Conservation (phyloP, 306 rosid genomes). For the Comarum palustre region DNA sequence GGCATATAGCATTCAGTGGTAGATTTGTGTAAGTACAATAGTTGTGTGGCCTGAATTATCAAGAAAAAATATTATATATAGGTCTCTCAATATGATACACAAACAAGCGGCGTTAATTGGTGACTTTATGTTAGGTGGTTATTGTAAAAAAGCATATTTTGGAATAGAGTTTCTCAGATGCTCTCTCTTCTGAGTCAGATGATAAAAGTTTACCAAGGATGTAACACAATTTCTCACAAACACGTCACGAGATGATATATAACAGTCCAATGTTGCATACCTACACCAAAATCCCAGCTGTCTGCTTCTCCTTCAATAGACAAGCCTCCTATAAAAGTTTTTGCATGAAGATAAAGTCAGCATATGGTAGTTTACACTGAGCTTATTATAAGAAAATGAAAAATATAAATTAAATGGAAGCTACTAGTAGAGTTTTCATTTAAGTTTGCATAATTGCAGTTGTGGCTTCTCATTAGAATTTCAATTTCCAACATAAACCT, state of each 20-base stretch:
- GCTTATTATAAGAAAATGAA: not conserved
- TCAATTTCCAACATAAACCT: not conserved
- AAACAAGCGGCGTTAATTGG: too few relatives aligned
- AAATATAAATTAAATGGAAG: not conserved
- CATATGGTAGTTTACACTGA: not conserved
- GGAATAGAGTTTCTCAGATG: not conserved
- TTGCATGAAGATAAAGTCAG: constrained; percentile 13
- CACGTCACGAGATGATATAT: not conserved
- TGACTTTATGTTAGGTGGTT: not conserved
- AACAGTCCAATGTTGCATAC: constrained; percentile 39
- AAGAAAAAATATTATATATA: too few relatives aligned
- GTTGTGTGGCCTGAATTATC: not conserved
- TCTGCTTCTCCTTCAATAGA: constrained; percentile 98
- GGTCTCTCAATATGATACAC: too few relatives aligned
- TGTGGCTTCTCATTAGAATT: not conserved
- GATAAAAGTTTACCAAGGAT: not conserved
- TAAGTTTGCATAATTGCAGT: not conserved
- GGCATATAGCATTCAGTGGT: not conserved
- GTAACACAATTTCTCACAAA: not conserved
- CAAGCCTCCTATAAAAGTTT: constrained; percentile 61
- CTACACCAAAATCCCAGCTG: constrained; percentile 93
- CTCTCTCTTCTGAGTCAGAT: not conserved
- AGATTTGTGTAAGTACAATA: not conserved
- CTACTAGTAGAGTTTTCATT: not conserved
- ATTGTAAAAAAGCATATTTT: not conserved